phyloP scores from a whole-genome alignment of 2,329 filamentous ascomycete genomes.

The Amylocarpus encephaloides region DNA sequence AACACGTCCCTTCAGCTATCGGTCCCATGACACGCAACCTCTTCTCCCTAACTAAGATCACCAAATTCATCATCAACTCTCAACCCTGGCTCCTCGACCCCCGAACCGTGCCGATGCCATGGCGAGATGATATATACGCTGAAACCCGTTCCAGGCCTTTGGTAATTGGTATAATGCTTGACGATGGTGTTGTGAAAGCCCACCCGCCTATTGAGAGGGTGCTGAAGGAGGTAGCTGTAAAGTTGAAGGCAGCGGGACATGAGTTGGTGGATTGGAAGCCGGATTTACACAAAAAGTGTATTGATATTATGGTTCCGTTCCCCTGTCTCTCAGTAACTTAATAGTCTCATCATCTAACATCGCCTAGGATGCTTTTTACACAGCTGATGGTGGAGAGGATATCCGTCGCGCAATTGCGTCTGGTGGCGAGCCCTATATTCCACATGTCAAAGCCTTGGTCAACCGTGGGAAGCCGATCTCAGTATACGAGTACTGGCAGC shows the following conservation, averaged over 20 bases:
- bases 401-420: constrained; percentile 7
- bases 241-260: constrained; percentile 43
- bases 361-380: constrained; percentile 34
- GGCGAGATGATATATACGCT: constrained; percentile 38
- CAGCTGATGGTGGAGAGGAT: constrained; percentile 17
- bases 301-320: constrained; percentile 43
- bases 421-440: constrained; percentile 34
- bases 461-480: constrained; percentile 33
- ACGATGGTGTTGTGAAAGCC: constrained; percentile 43
- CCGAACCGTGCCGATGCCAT: constrained; percentile 22
- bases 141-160: constrained; percentile 33
- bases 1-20: constrained; percentile 57
- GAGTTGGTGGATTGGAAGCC: constrained; percentile 43
- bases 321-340: too few relatives aligned
- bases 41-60: constrained; percentile 43
- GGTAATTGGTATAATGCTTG: constrained; percentile 46
- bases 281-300: constrained; percentile 46
- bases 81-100: constrained; percentile 50
- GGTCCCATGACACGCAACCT: constrained; percentile 52
- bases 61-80: constrained; percentile 40
- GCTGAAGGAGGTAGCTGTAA: constrained; percentile 35
- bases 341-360: neutral
- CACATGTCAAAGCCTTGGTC: constrained; percentile 51
- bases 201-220: constrained; percentile 51
- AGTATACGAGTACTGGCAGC: constrained; percentile 12